Evolutionary conservation across 169 alveolate species (phyloP), one percentile per base, ranked within the genome.

Genomic region (Cryptosporidium muris): DNA sequence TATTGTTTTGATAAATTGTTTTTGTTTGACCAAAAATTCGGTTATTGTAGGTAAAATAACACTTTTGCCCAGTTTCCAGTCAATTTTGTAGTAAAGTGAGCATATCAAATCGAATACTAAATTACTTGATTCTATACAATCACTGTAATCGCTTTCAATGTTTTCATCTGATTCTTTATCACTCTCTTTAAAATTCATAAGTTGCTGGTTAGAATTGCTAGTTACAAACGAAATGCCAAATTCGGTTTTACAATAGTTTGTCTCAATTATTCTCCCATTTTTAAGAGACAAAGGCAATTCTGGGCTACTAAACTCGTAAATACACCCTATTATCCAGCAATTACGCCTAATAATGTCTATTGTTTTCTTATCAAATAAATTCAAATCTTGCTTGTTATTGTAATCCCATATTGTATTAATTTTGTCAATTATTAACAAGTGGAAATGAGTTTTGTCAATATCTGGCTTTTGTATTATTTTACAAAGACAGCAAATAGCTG

Each of bases 261-360:
- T 63, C 25, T 68, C 60, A 36, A 58, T 68, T 58, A 74, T 25
- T 47, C 36, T 74, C 43, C 60, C 48, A 58, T 60, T 54, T 43
- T 58, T 45, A 74, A 74, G n/a, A 16, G 85, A 54, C 8, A 74
- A 12, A 3, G 36, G 60, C 38, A 74, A 34, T 11, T 43, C 60
- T 0, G 85, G 85, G 2, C 64, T 58, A 74, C 68, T 74, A 34
- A 43, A 74, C 38, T 74, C 85, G 43, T 54, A 74, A 47, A 74
- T 74, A 16, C 85, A 74, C 9, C 85, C 85, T 42, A 74, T 40
- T 47, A 74, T 52, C 85, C 85, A 74, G 25, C 74, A 66, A 34
- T 64, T 74, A 58, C 85, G 54, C 48, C 85, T 74, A 37, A 74
- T n/a, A 47, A 43, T 52, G 36, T 74, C 85, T 16, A 74, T 38